phyloP scores from a whole-genome alignment of 2,329 filamentous ascomycete genomes.

The Macrophomina tecta region DNA sequence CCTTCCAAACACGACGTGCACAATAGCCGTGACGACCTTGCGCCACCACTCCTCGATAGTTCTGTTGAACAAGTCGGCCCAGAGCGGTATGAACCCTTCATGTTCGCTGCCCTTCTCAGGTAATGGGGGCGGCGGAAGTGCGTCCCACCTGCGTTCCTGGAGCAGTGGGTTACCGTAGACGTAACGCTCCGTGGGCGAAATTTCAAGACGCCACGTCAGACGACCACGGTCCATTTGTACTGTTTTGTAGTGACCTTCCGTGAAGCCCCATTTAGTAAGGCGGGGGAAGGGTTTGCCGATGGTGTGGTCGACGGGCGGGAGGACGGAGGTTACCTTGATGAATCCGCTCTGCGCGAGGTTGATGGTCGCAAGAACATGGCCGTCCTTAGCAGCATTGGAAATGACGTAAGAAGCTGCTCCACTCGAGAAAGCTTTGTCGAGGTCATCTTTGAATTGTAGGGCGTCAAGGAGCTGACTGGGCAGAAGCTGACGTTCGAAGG shows the following conservation, averaged over 20 bases:
- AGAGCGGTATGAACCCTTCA: slow-evolving; percentile 67
- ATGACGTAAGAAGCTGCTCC: slow-evolving; percentile 43
- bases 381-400: slow-evolving; percentile 65
- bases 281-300: slow-evolving; percentile 48
- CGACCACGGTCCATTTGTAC: slow-evolving; percentile 70
- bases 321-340: slow-evolving; percentile 59
- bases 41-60: slow-evolving; percentile 66
- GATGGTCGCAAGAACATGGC: slow-evolving; percentile 69
- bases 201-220: slow-evolving; percentile 68
- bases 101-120: slow-evolving; percentile 35
- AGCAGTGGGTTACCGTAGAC: slow-evolving; percentile 60
- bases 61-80: slow-evolving; percentile 72
- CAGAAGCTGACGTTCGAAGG: slow-evolving; percentile 56
- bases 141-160: slow-evolving; percentile 31
- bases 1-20: slow-evolving; percentile 67
- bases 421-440: slow-evolving; percentile 61
- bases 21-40: slow-evolving; percentile 66
- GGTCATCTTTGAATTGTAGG: slow-evolving; percentile 62
- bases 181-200: slow-evolving; percentile 65
- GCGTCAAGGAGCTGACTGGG: slow-evolving; percentile 55
- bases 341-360: slow-evolving; percentile 68
- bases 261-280: slow-evolving; percentile 69
- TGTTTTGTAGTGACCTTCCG: slow-evolving; percentile 73
- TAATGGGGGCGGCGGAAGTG: slow-evolving; percentile 36
- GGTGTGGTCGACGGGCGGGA: slow-evolving; percentile 62